Conservation (phyloP, 805 yeast species). For the Kuraishia capsulata region DNA sequence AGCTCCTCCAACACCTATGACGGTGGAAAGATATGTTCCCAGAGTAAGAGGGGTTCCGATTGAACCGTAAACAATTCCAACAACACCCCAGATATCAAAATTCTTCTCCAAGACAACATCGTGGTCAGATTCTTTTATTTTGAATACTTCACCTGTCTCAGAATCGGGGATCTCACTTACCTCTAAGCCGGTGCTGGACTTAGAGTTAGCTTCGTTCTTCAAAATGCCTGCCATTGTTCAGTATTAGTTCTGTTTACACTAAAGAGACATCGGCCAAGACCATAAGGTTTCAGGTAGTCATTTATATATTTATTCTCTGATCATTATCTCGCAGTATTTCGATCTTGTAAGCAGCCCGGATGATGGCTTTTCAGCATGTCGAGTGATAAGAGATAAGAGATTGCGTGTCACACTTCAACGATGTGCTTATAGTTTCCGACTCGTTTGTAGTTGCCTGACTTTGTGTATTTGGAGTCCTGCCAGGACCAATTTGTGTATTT, state of each 20-base stretch:
- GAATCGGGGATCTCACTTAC: background rate
- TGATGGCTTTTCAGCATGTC: background rate
- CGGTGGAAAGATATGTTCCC: conserved; percentile 1
- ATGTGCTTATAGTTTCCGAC: background rate
- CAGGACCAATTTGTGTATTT: too few relatives aligned
- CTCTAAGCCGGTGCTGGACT: background rate
- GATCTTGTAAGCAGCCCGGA: too few relatives aligned
- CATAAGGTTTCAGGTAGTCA: too few relatives aligned
- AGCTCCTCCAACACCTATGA: background rate
- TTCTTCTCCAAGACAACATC: background rate
- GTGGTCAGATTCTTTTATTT: background rate
- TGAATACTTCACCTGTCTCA: background rate
- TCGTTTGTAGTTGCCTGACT: background rate
- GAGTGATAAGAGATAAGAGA: background rate
- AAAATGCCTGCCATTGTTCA: background rate
- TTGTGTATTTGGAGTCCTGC: background rate
- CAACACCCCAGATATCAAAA: conserved; percentile 1
- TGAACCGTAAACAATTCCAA: conserved; percentile 1
- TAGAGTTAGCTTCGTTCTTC: background rate
- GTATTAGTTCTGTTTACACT: background rate
- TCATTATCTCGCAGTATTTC: too few relatives aligned
- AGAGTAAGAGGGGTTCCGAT: conserved; percentile 1
- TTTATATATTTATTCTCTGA: too few relatives aligned
- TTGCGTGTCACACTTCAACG: background rate
- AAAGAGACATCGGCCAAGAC: too few relatives aligned